phyloP scores from a whole-genome alignment of 129 eudicot genomes.

The Solidago caesia region DNA sequence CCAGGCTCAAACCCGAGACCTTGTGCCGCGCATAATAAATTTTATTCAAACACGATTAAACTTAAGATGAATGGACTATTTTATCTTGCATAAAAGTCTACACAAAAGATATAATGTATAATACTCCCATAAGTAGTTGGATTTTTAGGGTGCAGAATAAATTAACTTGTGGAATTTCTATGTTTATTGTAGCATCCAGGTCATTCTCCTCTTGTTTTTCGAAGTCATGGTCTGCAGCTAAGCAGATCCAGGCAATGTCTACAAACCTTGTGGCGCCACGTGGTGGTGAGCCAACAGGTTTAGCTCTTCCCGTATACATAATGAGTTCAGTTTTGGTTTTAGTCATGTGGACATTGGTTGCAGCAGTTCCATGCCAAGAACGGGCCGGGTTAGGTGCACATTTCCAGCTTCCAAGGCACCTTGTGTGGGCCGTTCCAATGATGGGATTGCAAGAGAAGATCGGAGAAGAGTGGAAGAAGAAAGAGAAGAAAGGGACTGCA shows the following conservation, averaged over 20 bases:
- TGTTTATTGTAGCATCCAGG: conserved; percentile 26
- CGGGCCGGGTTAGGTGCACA: conserved; percentile 51
- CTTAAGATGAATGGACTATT: too few relatives aligned
- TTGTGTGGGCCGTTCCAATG: conserved; percentile 63
- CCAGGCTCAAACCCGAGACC: too few relatives aligned
- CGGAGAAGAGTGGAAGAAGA: conserved; percentile 81
- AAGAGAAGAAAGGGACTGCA: conserved; percentile 63
- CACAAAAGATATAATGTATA: too few relatives aligned
- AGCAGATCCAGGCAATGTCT: conserved; percentile 74
- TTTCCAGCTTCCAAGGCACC: conserved; percentile 49
- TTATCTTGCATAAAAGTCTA: too few relatives aligned
- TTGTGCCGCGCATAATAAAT: too few relatives aligned
- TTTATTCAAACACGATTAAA: too few relatives aligned
- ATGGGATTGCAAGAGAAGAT: conserved; percentile 74
- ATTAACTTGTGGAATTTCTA: background rate
- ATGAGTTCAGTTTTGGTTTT: conserved; percentile 68
- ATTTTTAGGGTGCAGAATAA: too few relatives aligned
- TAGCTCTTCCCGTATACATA: conserved; percentile 61
- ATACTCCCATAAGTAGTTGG: too few relatives aligned
- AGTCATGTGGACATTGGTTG: conserved; percentile 75
- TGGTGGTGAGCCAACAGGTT: conserved; percentile 65
- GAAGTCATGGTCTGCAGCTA: conserved; percentile 79
- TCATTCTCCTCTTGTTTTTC: conserved; percentile 50
- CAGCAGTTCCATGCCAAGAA: conserved; percentile 82
- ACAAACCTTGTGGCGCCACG: conserved; percentile 71